Base-by-base conservation (phyloP, 768 basidiomycete genomes). In the Paxillus involutus region DNA sequence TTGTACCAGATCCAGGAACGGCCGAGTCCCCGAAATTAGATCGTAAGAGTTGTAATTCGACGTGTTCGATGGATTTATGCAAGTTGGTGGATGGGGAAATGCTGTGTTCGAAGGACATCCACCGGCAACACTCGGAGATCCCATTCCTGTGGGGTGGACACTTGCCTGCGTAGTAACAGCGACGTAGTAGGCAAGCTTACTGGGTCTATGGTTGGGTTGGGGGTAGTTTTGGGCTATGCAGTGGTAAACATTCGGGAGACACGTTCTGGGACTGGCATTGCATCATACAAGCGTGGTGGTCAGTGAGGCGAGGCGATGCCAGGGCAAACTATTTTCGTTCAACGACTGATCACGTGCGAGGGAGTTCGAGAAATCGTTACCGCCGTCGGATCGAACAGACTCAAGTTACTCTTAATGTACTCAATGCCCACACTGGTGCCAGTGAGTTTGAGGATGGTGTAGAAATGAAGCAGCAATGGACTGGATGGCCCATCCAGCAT, bases 21-120 rank as follows among this genome's bases (percentile, higher is more conserved):
- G 86, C 91, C 6, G 89, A 92, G 65, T 91, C 89, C 11, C 65
- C 60, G 44, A 94, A 78, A 62, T 84, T 81, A 0, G 91, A 93
- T 55, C 83, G 77, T 9, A 93, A 77, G 16, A 92, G 78, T 63
- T 94, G 91, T 5, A 67, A 55, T 59, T 86, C 79, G 43, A 92
- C 77, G 36, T 80, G 73, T 4, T 77, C 60, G 44, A 82, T 73
- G 59, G 90, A 83, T 41, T 73, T 69, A 42, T 75, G 70, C 56
- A 85, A 78, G 47, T 83, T 67, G 0, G 68, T 72, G 21, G 69
- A 64, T 8, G 81, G 80, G 55, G 80, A 70, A 21, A 85, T 70
- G 30, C 73, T 57, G 47, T 77, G 72, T 54, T 83, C 79, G 26
- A 66, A 68, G 19, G 72, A 63, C 26, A 89, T 71, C 86, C 86